These are phyloP conservation scores for Claviceps capensis DNA, from an alignment of 2,329 filamentous ascomycete species.

Conservation along the genomic window DNA sequence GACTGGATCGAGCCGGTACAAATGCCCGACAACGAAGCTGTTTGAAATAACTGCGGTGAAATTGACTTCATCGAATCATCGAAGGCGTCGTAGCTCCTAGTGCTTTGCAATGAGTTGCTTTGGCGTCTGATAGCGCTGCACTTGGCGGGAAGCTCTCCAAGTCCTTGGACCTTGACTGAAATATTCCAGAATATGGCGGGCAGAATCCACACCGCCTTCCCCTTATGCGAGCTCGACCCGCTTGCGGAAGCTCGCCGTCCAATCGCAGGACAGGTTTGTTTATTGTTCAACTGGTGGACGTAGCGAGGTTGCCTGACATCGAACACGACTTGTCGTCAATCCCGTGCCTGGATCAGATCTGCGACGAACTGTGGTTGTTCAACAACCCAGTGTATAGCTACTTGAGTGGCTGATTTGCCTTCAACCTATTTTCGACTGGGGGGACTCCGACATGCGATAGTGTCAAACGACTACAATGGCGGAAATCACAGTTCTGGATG, in stretches of 20 bases:
- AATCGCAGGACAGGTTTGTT: constrained; percentile 8
- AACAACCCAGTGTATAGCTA: not conserved
- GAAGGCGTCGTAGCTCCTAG: not conserved
- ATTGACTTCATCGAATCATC: not conserved
- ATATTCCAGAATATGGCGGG: constrained; percentile 13
- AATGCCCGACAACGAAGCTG: not conserved
- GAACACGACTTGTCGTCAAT: constrained; percentile 5
- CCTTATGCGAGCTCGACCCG: constrained; percentile 14
- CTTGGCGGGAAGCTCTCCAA: not conserved
- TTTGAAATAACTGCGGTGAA: not conserved
- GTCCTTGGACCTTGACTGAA: not conserved
- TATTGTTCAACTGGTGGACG: constrained; percentile 11
- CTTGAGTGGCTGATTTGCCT: not conserved
- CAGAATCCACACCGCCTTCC: constrained; percentile 23
- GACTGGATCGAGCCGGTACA: not conserved
- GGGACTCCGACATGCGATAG: constrained; percentile 31
- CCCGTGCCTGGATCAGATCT: constrained; percentile 6
- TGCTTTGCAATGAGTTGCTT: not conserved
- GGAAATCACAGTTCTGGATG: constrained; percentile 57
- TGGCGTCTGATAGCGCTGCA: not conserved
- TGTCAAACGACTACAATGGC: constrained; percentile 43
- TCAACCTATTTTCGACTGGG: not conserved
- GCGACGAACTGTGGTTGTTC: constrained; percentile 4
- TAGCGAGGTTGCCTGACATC: constrained; percentile 20
- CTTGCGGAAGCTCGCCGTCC: constrained; percentile 10